A percentile compares a stretch with the other conserved stretches of the same genome.
phyloP scores from a whole-genome alignment of 768 basidiomycete species.

The Leccinum barrowsii region DNA sequence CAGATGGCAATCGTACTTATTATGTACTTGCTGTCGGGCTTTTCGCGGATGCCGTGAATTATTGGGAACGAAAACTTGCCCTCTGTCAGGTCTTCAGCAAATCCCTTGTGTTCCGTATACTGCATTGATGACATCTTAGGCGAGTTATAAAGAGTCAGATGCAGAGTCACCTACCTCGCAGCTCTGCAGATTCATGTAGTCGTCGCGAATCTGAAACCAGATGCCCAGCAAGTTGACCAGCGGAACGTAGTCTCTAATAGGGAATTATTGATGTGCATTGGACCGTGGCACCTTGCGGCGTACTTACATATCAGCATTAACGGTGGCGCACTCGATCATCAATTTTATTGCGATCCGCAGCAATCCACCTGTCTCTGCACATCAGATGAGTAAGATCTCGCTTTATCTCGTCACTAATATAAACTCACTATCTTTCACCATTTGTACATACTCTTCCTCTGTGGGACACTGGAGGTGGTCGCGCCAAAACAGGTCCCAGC shows the following conservation, averaged over 20 bases:
- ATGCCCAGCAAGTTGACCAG: conserved; percentile 55
- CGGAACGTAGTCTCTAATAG: conserved; percentile 48
- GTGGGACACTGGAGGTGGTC: conserved; percentile 87
- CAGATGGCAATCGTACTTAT: conserved; percentile 59
- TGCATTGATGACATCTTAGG: conserved; percentile 29
- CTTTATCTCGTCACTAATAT: neutral
- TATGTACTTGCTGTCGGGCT: conserved; percentile 73
- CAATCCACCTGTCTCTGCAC: conserved; percentile 88
- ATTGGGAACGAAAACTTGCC: conserved; percentile 98
- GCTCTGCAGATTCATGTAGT: conserved; percentile 41
- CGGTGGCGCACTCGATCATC: conserved; percentile 86
- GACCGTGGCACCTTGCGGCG: neutral
- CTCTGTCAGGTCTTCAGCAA: conserved; percentile 91
- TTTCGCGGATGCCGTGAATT: conserved; percentile 82
- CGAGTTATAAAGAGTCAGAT: neutral
- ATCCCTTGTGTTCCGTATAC: conserved; percentile 85
- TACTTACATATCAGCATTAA: conserved; percentile 54
- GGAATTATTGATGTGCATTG: neutral
- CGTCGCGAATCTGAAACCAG: conserved; percentile 59
- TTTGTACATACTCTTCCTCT: conserved; percentile 90
- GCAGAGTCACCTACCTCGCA: conserved; percentile 9
- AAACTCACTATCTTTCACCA: conserved; percentile 89
- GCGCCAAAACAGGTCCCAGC: conserved; percentile 89
- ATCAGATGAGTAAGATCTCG: neutral
- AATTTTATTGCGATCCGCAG: conserved; percentile 89